Base-by-base conservation (phyloP, 1,139 yeast genomes). In the Waltiozyma sp. region DNA sequence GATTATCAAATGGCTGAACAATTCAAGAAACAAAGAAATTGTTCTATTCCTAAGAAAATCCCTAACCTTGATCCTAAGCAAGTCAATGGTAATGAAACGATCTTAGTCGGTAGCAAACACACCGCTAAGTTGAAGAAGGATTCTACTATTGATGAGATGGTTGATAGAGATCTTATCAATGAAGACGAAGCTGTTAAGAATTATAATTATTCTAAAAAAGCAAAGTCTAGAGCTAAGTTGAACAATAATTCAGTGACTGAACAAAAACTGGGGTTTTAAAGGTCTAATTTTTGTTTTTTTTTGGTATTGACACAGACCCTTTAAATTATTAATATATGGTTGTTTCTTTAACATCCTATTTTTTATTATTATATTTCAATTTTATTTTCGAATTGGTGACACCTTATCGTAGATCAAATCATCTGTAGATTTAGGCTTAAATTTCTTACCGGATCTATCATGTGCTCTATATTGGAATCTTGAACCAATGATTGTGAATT, bases 381-480 rank as follows among this genome's bases (percentile, higher is more conserved):
- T n/a, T n/a, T n/a, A n/a, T 19, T 9, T 15, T 13, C 14, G 13
- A 11, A 5, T 34, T 34, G 16, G 6, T 34, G 19, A 9, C 16
- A 24, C 16, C 19, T 26, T 24, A 13, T 38, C 40, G 44, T 26
- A 46, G 39, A 18, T 39, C 39, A 84, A 62, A 57, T 80, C 86
- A 46, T 76, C 83, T 38, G 82, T 82, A 33, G 74, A 71, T 52
- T 81, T 91, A 47, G 78, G 75, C 62, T 89, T 89, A 68, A 88
- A 88, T 66, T 89, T 88, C 53, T 84, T 77, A 21, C 84, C 86
- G 0, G 95, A 77, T 47, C 98, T 69, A 53, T 89, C 97, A 4
- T 79, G 77, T 38, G 91, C 71, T 56, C 95, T 71, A 49, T 80
- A 74, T 49, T 80, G 77, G 53, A 89, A 75, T 47, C 96, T 68